These are phyloP conservation scores for Pulveroboletus sp. DNA, from an alignment of 1,284 basidiomycete species.

Conservation along the genomic window DNA sequence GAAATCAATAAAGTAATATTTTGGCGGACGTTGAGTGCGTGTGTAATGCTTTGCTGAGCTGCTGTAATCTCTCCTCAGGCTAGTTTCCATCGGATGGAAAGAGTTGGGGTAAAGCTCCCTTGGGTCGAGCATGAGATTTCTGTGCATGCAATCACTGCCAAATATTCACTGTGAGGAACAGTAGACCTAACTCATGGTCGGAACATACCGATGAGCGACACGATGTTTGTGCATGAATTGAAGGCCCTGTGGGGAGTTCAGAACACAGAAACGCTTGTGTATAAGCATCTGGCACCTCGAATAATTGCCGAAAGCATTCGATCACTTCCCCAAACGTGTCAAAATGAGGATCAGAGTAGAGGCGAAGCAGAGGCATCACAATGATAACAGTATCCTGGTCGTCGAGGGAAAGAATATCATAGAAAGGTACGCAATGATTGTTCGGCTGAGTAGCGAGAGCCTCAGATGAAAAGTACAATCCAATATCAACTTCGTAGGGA, in stretches of 20 bases:
- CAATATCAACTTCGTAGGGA: conserved; percentile 14
- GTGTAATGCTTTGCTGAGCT: conserved; percentile 13
- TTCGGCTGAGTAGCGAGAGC: not conserved
- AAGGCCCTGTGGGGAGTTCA: not conserved
- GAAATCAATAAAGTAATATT: conserved; percentile 21
- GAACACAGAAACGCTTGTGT: not conserved
- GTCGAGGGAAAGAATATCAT: conserved; percentile 6
- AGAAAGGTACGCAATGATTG: conserved; percentile 20
- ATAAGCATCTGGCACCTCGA: conserved; percentile 7
- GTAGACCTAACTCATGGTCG: not conserved
- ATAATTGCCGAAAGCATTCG: conserved; percentile 17
- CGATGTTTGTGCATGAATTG: conserved; percentile 9
- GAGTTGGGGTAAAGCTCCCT: conserved; percentile 20
- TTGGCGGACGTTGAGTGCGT: conserved; percentile 17
- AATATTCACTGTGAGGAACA: not conserved
- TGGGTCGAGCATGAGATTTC: conserved; percentile 41
- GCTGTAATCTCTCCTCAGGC: not conserved
- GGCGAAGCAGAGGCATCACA: conserved; percentile 17
- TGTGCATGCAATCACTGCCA: conserved; percentile 36
- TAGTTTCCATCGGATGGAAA: conserved; percentile 11
- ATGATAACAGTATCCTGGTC: conserved; percentile 2
- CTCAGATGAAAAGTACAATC: conserved; percentile 6
- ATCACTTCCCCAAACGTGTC: conserved; percentile 16
- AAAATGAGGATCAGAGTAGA: conserved; percentile 7
- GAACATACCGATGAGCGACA: conserved; percentile 11